Conservation (phyloP, 225 moss, liverwort and hornwort genomes). For the Marchantia paleacea region DNA sequence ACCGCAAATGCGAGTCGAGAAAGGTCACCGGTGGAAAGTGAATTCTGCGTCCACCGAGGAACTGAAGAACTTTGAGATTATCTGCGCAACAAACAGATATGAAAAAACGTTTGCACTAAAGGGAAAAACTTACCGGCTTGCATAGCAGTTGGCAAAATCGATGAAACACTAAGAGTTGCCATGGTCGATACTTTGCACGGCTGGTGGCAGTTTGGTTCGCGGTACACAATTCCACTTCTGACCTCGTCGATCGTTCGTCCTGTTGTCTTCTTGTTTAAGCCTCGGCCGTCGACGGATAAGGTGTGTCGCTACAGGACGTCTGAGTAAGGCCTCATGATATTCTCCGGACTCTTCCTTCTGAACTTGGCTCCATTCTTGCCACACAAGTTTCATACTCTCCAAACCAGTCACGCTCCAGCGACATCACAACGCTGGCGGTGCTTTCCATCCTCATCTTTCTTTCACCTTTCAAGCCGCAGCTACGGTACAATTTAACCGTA, state of each 20-base stretch:
- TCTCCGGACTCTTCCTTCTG: slow-evolving; percentile 9
- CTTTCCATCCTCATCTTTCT: too few species aligned
- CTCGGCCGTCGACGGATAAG: neutral
- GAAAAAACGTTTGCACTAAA: too few species aligned
- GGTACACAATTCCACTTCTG: neutral
- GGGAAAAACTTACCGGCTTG: neutral
- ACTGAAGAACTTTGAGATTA: too few species aligned
- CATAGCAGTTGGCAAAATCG: neutral
- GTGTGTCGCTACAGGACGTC: neutral
- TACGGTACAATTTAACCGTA: too few species aligned
- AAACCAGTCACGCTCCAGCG: too few species aligned
- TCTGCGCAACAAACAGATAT: too few species aligned
- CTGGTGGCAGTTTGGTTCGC: neutral
- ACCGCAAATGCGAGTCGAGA: too few species aligned
- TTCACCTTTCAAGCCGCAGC: too few species aligned
- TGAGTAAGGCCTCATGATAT: neutral
- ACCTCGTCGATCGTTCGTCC: neutral
- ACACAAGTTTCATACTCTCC: neutral
- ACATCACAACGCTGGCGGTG: too few species aligned
- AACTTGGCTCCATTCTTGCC: slow-evolving; percentile 15
- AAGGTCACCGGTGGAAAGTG: too few species aligned
- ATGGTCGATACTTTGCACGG: neutral
- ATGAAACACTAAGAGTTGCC: slow-evolving; percentile 1
- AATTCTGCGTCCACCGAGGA: too few species aligned
- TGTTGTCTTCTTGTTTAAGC: neutral